Evolutionary conservation across 257 asterid genomes (phyloP), one percentile per base, ranked within the genome.

Genomic region (Solanum neorickii): DNA sequence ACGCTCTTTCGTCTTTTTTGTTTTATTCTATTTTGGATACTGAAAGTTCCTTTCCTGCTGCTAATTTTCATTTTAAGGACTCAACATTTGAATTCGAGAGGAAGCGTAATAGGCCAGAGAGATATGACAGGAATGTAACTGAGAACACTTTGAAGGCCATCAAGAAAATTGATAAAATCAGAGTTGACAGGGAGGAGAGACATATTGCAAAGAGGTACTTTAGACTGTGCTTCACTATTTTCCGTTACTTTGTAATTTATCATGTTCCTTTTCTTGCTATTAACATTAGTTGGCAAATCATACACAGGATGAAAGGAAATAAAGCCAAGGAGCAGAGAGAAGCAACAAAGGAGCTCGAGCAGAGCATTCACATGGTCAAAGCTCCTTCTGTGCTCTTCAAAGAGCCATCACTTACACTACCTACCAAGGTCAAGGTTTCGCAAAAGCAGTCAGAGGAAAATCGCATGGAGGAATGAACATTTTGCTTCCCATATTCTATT

Each of bases 1-100:
- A 47, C 33, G 27, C 7, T 12, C 37, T 4, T n/a, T 46, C 15
- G 27, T 68, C 0, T 37, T 25, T 31, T 41, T 68, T 66, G 25
- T 25, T 47, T 25, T 37, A 4, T 73, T 15, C 29, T 23, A 4
- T 15, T 60, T 62, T 20, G 7, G 42, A 16, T 44, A 69, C 65
- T 85, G 66, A 77, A 44, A 77, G 0, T 75, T 77, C n/a, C n/a
- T n/a, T 27, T 86, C 12, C 25, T 86, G 16, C 87, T 47, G 27
- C 35, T 31, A 15, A 33, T 78, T 39, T 20, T 86, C 83, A 77
- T 88, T 80, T 84, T 21, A 73, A 97, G 99, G 99, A 97, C 89
- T 85, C 97, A n/a, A 97, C 99, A 44, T 95, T 97, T 86, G 98
- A 96, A 90, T 94, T 96, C 60, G 98, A 95, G 95, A 95, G 98